A percentile compares a stretch with the other conserved stretches of the same genome.
phyloP scores from a whole-genome alignment of 768 basidiomycete species.

The Sporobolomyces pararoseus region DNA sequence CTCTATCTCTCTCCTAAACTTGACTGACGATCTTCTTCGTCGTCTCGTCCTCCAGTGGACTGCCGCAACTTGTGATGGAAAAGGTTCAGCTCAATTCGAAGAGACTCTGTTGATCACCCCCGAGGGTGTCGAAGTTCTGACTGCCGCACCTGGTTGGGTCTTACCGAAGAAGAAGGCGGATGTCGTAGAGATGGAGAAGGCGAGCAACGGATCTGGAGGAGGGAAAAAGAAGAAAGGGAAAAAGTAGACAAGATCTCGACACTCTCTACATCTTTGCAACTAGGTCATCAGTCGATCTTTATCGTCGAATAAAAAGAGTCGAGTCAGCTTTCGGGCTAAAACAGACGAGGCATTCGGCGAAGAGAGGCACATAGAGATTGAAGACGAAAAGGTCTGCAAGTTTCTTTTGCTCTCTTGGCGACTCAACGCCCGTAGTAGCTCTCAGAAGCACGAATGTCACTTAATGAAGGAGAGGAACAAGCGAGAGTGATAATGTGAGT shows the following conservation, averaged over 20 bases:
- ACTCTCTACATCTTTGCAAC: no score
- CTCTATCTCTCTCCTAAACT: neutral
- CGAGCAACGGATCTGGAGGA: neutral
- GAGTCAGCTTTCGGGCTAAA: no score
- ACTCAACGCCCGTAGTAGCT: no score
- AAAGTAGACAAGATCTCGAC: neutral
- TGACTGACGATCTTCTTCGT: constrained; percentile 1
- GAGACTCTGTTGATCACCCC: constrained; percentile 68
- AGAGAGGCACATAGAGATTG: no score
- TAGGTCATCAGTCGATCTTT: no score
- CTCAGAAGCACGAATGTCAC: no score
- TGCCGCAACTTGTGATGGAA: constrained; percentile 84
- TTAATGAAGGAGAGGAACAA: no score
- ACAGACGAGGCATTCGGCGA: no score
- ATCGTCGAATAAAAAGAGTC: no score
- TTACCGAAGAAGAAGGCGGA: constrained; percentile 21
- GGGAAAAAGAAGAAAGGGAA: constrained; percentile 10
- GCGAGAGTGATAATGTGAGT: no score
- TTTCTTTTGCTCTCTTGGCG: no score
- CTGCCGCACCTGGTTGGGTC: constrained; percentile 40
- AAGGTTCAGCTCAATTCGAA: constrained; percentile 91
- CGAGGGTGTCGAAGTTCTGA: constrained; percentile 45
- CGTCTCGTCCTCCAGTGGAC: constrained; percentile 67
- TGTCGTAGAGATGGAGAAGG: neutral
- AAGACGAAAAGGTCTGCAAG: no score